These are phyloP conservation scores for Mycena floridula DNA, from an alignment of 768 basidiomycete genomes.

Conservation along the genomic window DNA sequence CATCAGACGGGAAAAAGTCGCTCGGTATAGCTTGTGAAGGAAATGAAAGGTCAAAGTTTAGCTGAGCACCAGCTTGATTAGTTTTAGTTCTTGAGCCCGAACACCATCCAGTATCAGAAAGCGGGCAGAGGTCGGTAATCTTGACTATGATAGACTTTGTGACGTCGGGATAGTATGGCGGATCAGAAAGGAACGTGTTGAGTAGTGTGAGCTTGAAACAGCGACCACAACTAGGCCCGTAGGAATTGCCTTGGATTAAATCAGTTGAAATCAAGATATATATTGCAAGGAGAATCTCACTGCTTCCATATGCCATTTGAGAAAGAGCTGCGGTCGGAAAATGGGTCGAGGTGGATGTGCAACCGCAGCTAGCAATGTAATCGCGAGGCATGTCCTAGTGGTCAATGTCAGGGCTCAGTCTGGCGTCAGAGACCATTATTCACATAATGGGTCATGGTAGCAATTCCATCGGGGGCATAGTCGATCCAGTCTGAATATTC, in stretches of 20 bases:
- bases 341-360: conserved; percentile 53
- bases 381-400: conserved; percentile 34
- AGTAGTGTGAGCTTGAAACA: conserved; percentile 77
- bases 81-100: conserved; percentile 53
- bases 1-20: conserved; percentile 72
- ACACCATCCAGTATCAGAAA: conserved; percentile 61
- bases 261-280: conserved; percentile 1
- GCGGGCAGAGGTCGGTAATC: conserved; percentile 75
- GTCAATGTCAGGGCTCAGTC: too few species aligned
- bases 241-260: too few species aligned
- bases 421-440: neutral
- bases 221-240: conserved; percentile 69
- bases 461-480: conserved; percentile 55
- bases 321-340: conserved; percentile 79
- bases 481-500: conserved; percentile 56
- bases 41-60: conserved; percentile 82
- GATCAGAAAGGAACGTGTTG: conserved; percentile 58
- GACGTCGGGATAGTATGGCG: conserved; percentile 61
- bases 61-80: conserved; percentile 60
- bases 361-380: conserved; percentile 73
- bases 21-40: conserved; percentile 65
- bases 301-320: conserved; percentile 77
- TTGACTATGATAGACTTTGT: conserved; percentile 66
- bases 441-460: conserved; percentile 78
- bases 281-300: conserved; percentile 19